These are phyloP conservation scores for Wakefieldia striispora DNA, from an alignment of 768 basidiomycete genomes.

Conservation along the genomic window DNA sequence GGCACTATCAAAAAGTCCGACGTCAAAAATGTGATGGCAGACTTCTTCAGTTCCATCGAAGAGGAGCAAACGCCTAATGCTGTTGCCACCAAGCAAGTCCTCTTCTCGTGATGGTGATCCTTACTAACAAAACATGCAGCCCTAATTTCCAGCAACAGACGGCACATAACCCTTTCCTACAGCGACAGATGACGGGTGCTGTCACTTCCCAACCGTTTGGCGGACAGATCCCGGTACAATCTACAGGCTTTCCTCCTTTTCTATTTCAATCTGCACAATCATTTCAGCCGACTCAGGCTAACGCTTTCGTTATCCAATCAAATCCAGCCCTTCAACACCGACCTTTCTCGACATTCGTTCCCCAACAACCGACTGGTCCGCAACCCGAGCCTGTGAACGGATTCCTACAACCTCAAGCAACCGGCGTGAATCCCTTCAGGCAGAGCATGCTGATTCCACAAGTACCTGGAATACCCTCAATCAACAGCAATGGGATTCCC, in stretches of 20 bases:
- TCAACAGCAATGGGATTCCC: constrained; percentile 30
- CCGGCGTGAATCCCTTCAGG: constrained; percentile 80
- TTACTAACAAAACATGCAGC: constrained; percentile 33
- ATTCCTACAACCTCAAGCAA: constrained; percentile 53
- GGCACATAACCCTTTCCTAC: constrained; percentile 75
- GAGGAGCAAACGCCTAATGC: constrained; percentile 70
- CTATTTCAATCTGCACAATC: constrained; percentile 32
- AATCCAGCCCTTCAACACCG: constrained; percentile 43
- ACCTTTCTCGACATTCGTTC: constrained; percentile 55
- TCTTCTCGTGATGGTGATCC: neutral
- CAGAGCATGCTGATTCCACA: constrained; percentile 73
- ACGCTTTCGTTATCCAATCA: constrained; percentile 34
- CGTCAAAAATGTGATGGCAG: constrained; percentile 54
- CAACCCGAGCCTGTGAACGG: constrained; percentile 39
- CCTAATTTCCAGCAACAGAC: constrained; percentile 59
- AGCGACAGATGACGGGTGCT: constrained; percentile 51
- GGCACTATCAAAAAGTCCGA: constrained; percentile 32
- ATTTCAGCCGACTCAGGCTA: constrained; percentile 16
- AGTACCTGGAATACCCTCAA: constrained; percentile 54
- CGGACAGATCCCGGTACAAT: constrained; percentile 48
- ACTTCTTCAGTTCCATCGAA: constrained; percentile 92
- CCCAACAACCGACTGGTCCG: constrained; percentile 51
- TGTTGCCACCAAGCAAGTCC: constrained; percentile 47
- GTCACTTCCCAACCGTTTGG: constrained; percentile 43
- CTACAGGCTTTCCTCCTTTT: constrained; percentile 54